Percentiles rank a stretch among this genome's conserved stretches.
Conservation (phyloP, 2,329 filamentous ascomycete genomes). For the Keithomyces neogunnii region DNA sequence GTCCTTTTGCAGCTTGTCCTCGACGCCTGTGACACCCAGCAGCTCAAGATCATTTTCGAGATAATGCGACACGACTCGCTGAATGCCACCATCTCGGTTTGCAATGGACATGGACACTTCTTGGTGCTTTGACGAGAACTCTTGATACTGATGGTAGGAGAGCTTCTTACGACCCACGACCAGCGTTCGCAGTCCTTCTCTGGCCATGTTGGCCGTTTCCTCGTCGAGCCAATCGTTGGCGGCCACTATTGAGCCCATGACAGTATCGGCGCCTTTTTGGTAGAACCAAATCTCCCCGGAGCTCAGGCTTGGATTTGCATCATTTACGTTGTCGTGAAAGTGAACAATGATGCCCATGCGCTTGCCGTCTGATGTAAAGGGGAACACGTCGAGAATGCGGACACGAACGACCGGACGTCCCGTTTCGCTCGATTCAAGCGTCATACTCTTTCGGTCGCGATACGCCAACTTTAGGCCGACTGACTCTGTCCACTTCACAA, state of each 20-base stretch:
- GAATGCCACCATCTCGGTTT: conserved; percentile 74
- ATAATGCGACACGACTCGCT: conserved; percentile 67
- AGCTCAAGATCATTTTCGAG: conserved; percentile 87
- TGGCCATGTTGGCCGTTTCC: conserved; percentile 98
- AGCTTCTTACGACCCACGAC: conserved; percentile 90
- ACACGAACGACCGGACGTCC: conserved; percentile 72
- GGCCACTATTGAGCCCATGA: conserved; percentile 93
- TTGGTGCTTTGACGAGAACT: conserved; percentile 67
- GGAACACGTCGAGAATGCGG: conserved; percentile 87
- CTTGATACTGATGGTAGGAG: conserved; percentile 67
- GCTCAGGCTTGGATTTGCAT: conserved; percentile 39
- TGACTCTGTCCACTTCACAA: conserved; percentile 89
- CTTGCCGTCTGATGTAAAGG: conserved; percentile 96
- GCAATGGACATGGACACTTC: conserved; percentile 74
- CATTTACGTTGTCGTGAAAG: conserved; percentile 54
- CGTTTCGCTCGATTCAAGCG: conserved; percentile 67
- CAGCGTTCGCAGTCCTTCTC: conserved; percentile 86
- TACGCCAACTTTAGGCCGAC: conserved; percentile 79
- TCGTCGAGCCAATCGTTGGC: conserved; percentile 98
- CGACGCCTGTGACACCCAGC: conserved; percentile 93
- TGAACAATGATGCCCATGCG: conserved; percentile 96
- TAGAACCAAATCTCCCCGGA: conserved; percentile 93
- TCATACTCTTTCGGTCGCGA: conserved; percentile 80
- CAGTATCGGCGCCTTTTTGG: conserved; percentile 95
- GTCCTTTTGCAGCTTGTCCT: conserved; percentile 91